These are phyloP conservation scores for Saccharomycopsis phalli DNA, from an alignment of 1,139 yeast species.

Conservation along the genomic window DNA sequence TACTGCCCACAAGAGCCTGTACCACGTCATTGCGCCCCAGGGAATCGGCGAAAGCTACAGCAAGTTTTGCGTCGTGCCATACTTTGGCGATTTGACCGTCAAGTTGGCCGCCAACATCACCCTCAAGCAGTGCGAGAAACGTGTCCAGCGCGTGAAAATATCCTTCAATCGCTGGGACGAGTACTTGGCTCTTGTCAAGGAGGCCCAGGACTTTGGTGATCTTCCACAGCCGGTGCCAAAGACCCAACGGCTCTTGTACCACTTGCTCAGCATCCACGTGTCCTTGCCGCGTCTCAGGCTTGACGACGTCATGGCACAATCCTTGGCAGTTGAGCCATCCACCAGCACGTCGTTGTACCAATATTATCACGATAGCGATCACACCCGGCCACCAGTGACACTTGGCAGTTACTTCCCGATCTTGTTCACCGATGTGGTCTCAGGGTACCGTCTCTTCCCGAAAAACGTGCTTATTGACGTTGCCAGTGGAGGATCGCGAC, in stretches of 20 bases:
- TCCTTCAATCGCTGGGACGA: conserved; percentile 80
- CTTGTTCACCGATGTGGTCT: conserved; percentile 46
- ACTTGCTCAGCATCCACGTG: conserved; percentile 30
- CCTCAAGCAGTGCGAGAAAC: conserved; percentile 52
- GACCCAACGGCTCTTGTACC: conserved; percentile 29
- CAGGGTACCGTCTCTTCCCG: conserved; percentile 47
- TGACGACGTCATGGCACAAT: conserved; percentile 31
- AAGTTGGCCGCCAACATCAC: conserved; percentile 31
- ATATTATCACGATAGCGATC: conserved; percentile 27
- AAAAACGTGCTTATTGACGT: conserved; percentile 42
- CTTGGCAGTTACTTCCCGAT: conserved; percentile 55
- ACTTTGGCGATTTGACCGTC: conserved; percentile 75
- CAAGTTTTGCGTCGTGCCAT: conserved; percentile 76
- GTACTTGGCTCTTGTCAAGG: conserved; percentile 37
- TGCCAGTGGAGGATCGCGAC: conserved; percentile 28
- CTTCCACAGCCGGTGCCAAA: conserved; percentile 28
- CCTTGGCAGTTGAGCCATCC: conserved; percentile 37
- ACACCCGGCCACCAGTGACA: conserved; percentile 39
- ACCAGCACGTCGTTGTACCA: conserved; percentile 11
- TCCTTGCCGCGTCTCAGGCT: conserved; percentile 27
- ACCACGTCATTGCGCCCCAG: conserved; percentile 80
- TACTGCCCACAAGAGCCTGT: conserved; percentile 36
- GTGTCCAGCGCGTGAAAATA: conserved; percentile 60
- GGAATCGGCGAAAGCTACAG: conserved; percentile 75
- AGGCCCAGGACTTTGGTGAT: conserved; percentile 30